Evolutionary conservation across 306 rosid genomes (phyloP), one percentile per base, ranked within the genome.

Genomic region (Inga laurina): DNA sequence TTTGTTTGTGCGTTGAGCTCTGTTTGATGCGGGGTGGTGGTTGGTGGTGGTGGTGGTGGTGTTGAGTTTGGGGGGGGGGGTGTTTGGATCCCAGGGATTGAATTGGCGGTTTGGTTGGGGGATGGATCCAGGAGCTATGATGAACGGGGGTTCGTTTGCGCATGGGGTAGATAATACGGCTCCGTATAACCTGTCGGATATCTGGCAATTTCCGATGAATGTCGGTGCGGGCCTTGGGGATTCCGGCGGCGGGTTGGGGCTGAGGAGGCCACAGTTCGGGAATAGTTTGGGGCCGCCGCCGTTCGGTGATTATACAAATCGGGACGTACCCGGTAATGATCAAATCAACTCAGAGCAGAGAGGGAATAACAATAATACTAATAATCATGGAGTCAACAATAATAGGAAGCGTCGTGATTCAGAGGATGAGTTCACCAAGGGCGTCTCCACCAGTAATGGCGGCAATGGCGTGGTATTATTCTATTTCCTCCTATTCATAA

Each of bases 121-220:
- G 3, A 95, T 95, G 98, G 97, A 95, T 95, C 98, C 98, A 43
- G 84, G 86, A 0, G 84, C 91, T 30, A 81, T 92, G 46, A 88
- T 90, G 70, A 88, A 86, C 85, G 89, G 66, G 48, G 84, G 49
- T 21, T 71, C 86, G 32, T 90, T 82, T 56, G 35, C 92, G 3
- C 82, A 85, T 61, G 81, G 75, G 9, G 65, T 22, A 45, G 70
- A 89, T 44, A 90, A 82, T 89, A 80, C 88, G 75, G 18, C 88
- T 82, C 54, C 97, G 68, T 91, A 2, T 81, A 90, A 90, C 81
- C 82, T 90, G 4, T 14, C 95, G 4, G 96, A 93, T 97, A 92
- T 92, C 96, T 95, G 97, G 98, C 91, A 78, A 30, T 87, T 88
- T 32, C 92, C 92, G 21, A 71, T 86, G 79, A 82, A 67, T 43